A percentile compares a stretch with the other conserved stretches of the same genome.
phyloP scores from a whole-genome alignment of 495 filamentous ascomycete genomes.

The Thermochaetoides thermophila region DNA sequence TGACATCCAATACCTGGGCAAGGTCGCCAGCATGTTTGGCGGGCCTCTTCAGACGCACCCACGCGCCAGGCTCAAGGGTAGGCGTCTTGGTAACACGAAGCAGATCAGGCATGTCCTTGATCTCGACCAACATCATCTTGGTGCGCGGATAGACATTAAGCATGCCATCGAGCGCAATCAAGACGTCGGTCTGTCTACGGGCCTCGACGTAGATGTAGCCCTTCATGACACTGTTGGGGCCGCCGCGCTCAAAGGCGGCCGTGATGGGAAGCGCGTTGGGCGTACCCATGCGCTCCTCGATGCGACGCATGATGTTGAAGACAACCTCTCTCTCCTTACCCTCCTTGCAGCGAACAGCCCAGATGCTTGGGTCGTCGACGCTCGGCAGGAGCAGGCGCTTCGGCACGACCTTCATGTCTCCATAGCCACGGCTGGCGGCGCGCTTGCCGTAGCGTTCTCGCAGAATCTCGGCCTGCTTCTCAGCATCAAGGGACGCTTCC shows the following conservation, averaged over 20 bases:
- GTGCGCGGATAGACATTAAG: slow-evolving; percentile 67
- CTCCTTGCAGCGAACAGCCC: slow-evolving; percentile 82
- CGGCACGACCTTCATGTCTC: slow-evolving; percentile 57
- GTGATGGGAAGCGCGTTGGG: slow-evolving; percentile 66
- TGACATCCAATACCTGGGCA: slow-evolving; percentile 85
- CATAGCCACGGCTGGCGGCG: slow-evolving; percentile 29
- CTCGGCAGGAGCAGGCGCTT: slow-evolving; percentile 79
- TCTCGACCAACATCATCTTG: slow-evolving; percentile 75
- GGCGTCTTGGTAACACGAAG: slow-evolving; percentile 77
- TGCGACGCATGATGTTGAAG: slow-evolving; percentile 69
- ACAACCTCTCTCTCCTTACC: slow-evolving; percentile 90
- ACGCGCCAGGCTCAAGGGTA: slow-evolving; percentile 72
- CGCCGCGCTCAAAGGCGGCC: slow-evolving; percentile 78
- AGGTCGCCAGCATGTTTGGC: slow-evolving; percentile 80
- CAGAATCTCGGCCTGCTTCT: slow-evolving; percentile 77
- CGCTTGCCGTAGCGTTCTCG: slow-evolving; percentile 65
- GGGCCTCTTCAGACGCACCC: slow-evolving; percentile 72
- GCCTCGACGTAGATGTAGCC: slow-evolving; percentile 95
- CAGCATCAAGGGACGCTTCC: slow-evolving; percentile 73
- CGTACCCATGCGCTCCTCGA: slow-evolving; percentile 59
- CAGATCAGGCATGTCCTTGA: slow-evolving; percentile 95
- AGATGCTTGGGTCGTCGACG: slow-evolving; percentile 91
- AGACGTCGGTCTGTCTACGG: slow-evolving; percentile 67
- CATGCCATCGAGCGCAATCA: slow-evolving; percentile 65
- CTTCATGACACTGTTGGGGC: slow-evolving; percentile 55